Conservation (phyloP, 805 yeast genomes). For the Clavispora santaluciae region DNA sequence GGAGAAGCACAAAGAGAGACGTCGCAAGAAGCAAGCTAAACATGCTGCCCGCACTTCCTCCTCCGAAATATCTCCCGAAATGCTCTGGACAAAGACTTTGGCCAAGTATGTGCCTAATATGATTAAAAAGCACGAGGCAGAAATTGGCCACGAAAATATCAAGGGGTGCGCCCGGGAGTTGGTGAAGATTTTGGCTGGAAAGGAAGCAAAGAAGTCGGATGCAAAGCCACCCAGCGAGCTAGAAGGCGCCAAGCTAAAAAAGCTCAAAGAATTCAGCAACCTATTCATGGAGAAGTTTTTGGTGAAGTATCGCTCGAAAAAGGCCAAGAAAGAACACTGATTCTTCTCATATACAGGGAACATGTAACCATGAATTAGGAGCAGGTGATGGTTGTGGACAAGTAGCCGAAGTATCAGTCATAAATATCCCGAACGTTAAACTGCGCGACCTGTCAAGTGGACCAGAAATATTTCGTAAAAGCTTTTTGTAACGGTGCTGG, state of each 20-base stretch:
- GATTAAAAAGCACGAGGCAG: slow-evolving; percentile 58
- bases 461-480: too few relatives aligned
- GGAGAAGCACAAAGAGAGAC: slow-evolving; percentile 19
- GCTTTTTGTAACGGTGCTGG: too few relatives aligned
- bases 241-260: slow-evolving; percentile 59
- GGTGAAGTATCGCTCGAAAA: slow-evolving; percentile 41
- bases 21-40: slow-evolving; percentile 6
- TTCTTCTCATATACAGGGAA: too few relatives aligned
- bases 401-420: too few relatives aligned
- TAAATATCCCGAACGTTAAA: too few relatives aligned
- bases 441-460: too few relatives aligned
- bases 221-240: slow-evolving; percentile 51
- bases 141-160: slow-evolving; percentile 65
- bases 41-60: neutral
- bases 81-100: slow-evolving; percentile 45
- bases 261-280: slow-evolving; percentile 60
- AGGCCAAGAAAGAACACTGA: too few relatives aligned
- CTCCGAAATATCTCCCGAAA: slow-evolving; percentile 14
- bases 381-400: too few relatives aligned
- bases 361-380: too few relatives aligned
- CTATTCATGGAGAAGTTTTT: slow-evolving; percentile 65
- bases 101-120: slow-evolving; percentile 79
- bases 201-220: slow-evolving; percentile 54
- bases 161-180: slow-evolving; percentile 80
- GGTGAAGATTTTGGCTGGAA: slow-evolving; percentile 58